Evolutionary conservation across 805 yeast species (phyloP).

Genomic region (Middelhovenomyces tepae): DNA sequence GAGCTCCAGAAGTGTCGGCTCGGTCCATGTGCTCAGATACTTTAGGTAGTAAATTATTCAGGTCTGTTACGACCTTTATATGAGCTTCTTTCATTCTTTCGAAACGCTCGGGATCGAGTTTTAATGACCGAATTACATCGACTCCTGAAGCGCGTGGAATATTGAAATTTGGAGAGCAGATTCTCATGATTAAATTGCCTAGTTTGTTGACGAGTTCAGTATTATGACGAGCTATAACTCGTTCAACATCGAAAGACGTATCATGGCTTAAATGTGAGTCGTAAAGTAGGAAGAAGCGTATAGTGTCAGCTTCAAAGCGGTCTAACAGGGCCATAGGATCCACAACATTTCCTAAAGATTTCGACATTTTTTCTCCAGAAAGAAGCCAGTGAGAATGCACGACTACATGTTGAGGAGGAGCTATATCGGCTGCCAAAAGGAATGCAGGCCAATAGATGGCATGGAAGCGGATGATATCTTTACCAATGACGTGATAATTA

Average conservation of each 20-base stretch:
- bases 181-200: slow-evolving; percentile 69
- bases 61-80: slow-evolving; percentile 22
- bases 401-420: slow-evolving; percentile 61
- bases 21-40: slow-evolving; percentile 38
- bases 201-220: slow-evolving; percentile 65
- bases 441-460: slow-evolving; percentile 92
- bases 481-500: slow-evolving; percentile 73
- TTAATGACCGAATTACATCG: slow-evolving; percentile 1
- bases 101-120: slow-evolving; percentile 1
- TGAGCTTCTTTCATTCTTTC: slow-evolving; percentile 5
- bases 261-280: slow-evolving; percentile 70
- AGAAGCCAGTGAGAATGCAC: slow-evolving; percentile 95
- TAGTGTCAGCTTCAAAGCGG: slow-evolving; percentile 48
- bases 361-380: slow-evolving; percentile 89
- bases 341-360: slow-evolving; percentile 85
- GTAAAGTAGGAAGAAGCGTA: slow-evolving; percentile 68
- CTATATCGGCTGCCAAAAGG: slow-evolving; percentile 69
- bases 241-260: slow-evolving; percentile 63
- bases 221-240: slow-evolving; percentile 37
- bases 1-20: slow-evolving; percentile 48
- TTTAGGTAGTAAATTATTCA: slow-evolving; percentile 29
- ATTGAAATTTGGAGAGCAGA: slow-evolving; percentile 62
- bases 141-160: slow-evolving; percentile 34
- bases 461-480: slow-evolving; percentile 84
- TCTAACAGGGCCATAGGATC: slow-evolving; percentile 68